Conservation (phyloP, 345 rosid species). For the Aquilaria yunnanensis region DNA sequence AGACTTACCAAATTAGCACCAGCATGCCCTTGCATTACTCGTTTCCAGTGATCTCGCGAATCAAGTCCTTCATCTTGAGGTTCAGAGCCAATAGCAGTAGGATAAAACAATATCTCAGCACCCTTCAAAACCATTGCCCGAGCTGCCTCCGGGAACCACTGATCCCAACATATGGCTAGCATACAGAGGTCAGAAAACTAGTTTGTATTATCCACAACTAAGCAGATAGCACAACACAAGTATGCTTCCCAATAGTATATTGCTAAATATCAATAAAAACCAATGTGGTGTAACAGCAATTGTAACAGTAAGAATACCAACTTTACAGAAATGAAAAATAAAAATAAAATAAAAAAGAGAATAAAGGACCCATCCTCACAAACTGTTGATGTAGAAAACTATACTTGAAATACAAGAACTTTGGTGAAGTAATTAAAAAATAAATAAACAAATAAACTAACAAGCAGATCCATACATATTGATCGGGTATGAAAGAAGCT, state of each 20-base stretch:
- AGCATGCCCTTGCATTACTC: slow-evolving; percentile 99
- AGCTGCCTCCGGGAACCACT: slow-evolving; percentile 97
- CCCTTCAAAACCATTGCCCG: slow-evolving; percentile 86
- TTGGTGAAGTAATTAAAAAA: neutral
- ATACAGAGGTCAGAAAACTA: slow-evolving; percentile 7
- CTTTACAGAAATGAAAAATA: too few species aligned
- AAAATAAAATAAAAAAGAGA: too few species aligned
- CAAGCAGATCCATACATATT: neutral
- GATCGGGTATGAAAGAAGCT: neutral
- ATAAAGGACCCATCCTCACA: too few species aligned
- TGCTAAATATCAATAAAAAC: too few species aligned
- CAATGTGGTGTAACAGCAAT: too few species aligned
- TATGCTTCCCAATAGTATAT: too few species aligned
- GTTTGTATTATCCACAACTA: neutral
- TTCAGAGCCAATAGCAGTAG: slow-evolving; percentile 94
- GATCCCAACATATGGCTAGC: slow-evolving; percentile 95
- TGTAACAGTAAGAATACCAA: too few species aligned
- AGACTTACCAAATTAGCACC: slow-evolving; percentile 84
- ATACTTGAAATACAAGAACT: neutral
- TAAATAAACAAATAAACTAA: neutral
- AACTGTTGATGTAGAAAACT: too few species aligned
- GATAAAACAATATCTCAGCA: slow-evolving; percentile 85
- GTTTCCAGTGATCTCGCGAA: slow-evolving; percentile 86
- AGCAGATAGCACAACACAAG: neutral
- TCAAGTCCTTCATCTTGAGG: slow-evolving; percentile 92